Conservation (phyloP, 139 green algal species). For the Yamagishiella unicocca region DNA sequence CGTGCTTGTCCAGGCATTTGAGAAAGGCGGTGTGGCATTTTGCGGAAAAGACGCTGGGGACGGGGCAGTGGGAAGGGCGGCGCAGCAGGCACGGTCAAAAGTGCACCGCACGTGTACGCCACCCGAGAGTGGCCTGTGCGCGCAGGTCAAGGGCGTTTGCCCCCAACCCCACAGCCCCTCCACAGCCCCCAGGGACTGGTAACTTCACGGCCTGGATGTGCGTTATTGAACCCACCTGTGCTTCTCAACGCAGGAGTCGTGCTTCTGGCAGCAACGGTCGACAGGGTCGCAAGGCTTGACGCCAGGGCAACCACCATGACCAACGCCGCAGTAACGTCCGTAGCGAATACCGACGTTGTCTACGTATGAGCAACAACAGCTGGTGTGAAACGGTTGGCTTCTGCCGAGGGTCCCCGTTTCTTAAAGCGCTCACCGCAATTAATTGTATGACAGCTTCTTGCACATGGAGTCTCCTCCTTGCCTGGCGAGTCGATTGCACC, state of each 20-base stretch:
- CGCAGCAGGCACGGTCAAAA: no score
- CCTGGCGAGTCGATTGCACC: conserved; percentile 2
- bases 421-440: conserved; percentile 27
- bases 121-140: no score
- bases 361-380: no score
- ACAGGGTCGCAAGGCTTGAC: conserved; percentile 45
- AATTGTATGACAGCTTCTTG: conserved; percentile 38
- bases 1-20: conserved; percentile 29
- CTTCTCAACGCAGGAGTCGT: conserved; percentile 36
- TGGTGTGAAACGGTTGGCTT: not conserved
- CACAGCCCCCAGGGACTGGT: no score
- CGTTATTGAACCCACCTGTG: not conserved
- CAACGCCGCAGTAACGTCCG: conserved; percentile 35
- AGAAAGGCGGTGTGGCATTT: conserved; percentile 32
- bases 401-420: not conserved
- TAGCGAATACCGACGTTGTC: conserved; percentile 41
- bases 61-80: no score
- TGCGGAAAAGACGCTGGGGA: conserved; percentile 5
- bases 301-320: conserved; percentile 29
- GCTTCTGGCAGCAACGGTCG: conserved; percentile 28
- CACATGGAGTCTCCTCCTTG: conserved; percentile 8
- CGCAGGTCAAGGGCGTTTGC: no score
- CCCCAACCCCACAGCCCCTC: no score
- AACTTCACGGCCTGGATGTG: no score
- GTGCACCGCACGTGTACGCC: no score